Conservation (phyloP, 768 basidiomycete genomes). For the Vishniacozyma victoriae region DNA sequence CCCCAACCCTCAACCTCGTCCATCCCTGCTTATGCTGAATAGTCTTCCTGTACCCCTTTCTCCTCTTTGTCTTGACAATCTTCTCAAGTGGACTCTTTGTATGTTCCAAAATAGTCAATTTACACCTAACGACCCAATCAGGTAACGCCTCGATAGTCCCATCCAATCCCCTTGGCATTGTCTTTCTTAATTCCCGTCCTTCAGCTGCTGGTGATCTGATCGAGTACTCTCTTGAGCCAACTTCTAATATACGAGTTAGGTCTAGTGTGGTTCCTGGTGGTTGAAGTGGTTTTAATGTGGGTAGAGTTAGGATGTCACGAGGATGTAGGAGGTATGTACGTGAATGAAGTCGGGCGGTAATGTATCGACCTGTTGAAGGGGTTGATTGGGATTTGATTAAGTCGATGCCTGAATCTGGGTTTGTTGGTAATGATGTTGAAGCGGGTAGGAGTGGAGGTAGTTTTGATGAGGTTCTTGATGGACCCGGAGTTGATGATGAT, state of each 20-base stretch:
- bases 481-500: constrained; percentile 9
- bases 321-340: constrained; percentile 83
- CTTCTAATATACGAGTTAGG: constrained; percentile 81
- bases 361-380: constrained; percentile 69
- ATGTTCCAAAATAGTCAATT: constrained; percentile 93
- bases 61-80: constrained; percentile 88
- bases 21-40: constrained; percentile 90
- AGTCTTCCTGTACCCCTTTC: constrained; percentile 95
- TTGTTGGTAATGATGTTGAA: constrained; percentile 16
- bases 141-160: constrained; percentile 60
- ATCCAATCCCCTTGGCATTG: constrained; percentile 22
- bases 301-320: constrained; percentile 87
- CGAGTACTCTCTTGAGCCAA: constrained; percentile 92
- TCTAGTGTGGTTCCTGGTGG: constrained; percentile 73
- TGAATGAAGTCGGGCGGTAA: constrained; percentile 80
- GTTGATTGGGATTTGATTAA: constrained; percentile 70
- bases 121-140: constrained; percentile 60
- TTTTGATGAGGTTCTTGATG: constrained; percentile 11
- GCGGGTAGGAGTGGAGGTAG: constrained; percentile 21
- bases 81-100: constrained; percentile 89
- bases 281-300: constrained; percentile 70
- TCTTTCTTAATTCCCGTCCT: constrained; percentile 8
- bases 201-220: constrained; percentile 52
- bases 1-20: constrained; percentile 87
- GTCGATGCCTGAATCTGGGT: constrained; percentile 57